Percentiles rank a stretch among this genome's conserved stretches.
Conservation (phyloP, 768 basidiomycete species). For the Naganishia friedmannii region DNA sequence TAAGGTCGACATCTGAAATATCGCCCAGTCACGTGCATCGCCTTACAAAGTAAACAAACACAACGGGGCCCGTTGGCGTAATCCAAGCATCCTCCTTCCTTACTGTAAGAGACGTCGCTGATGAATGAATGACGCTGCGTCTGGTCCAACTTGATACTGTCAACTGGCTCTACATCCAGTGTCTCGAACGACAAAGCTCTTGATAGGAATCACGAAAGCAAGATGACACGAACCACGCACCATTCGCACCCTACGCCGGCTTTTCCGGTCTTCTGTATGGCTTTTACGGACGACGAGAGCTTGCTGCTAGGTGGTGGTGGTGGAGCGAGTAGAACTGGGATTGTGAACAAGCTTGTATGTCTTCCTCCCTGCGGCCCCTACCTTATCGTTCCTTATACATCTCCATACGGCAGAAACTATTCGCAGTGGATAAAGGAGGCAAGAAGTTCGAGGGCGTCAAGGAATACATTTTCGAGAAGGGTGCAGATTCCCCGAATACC, state of each 20-base stretch:
- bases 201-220: background rate
- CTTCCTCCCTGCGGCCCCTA: background rate
- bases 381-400: background rate
- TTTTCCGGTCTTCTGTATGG: constrained; percentile 85
- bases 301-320: constrained; percentile 83
- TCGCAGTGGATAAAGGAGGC: constrained; percentile 47
- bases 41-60: constrained; percentile 16
- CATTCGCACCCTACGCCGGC: constrained; percentile 69
- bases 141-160: background rate
- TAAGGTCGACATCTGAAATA: background rate
- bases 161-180: background rate
- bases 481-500: constrained; percentile 81
- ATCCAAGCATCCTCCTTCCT: background rate
- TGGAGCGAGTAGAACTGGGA: constrained; percentile 77
- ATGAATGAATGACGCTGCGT: background rate
- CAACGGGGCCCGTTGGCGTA: background rate
- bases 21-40: constrained; percentile 16
- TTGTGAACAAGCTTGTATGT: constrained; percentile 88
- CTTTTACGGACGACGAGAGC: constrained; percentile 68
- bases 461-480: constrained; percentile 72
- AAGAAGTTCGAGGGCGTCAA: constrained; percentile 37
- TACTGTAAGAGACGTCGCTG: no score
- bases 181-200: background rate
- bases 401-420: constrained; percentile 42
- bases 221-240: constrained; percentile 76